Conservation (phyloP, 2,329 filamentous ascomycete genomes). For the Hymenotorrendiella dingleyae region DNA sequence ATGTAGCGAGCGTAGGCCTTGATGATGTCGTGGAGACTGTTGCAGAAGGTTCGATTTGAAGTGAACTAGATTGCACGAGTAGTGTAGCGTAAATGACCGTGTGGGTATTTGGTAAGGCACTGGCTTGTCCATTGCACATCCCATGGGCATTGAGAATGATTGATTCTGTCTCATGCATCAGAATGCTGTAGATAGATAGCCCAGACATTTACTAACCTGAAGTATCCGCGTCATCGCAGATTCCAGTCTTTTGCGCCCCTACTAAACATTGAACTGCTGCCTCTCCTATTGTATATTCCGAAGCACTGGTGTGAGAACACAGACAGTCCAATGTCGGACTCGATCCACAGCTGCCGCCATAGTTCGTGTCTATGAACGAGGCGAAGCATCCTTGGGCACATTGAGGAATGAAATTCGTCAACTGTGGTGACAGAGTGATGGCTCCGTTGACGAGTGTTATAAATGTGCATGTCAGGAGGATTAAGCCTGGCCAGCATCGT, state of each 20-base stretch:
- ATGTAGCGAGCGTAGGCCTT: constrained; percentile 5
- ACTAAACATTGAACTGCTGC: constrained; percentile 62
- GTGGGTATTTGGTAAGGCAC: constrained; percentile 52
- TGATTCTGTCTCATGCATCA: constrained; percentile 29
- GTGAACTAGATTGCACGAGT: constrained; percentile 33
- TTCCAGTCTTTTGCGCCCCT: constrained; percentile 42
- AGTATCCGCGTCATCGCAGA: constrained; percentile 45
- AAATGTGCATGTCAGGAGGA: constrained; percentile 24
- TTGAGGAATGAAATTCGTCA: constrained; percentile 27
- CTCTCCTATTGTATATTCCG: constrained; percentile 66
- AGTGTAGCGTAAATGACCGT: constrained; percentile 52
- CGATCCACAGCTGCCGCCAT: constrained; percentile 42
- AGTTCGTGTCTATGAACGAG: constrained; percentile 57
- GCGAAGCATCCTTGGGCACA: constrained; percentile 58
- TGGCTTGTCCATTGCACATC: constrained; percentile 50
- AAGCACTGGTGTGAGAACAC: constrained; percentile 52
- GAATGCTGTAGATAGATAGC: not conserved
- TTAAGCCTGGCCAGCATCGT: constrained; percentile 27
- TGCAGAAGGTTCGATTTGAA: constrained; percentile 25
- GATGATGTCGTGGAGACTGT: constrained; percentile 10
- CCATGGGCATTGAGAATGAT: constrained; percentile 45
- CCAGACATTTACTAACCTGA: constrained; percentile 11
- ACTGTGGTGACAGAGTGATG: constrained; percentile 21
- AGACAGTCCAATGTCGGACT: constrained; percentile 54
- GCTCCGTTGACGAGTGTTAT: constrained; percentile 17